phyloP scores from a whole-genome alignment of 1,284 basidiomycete species.

The Sanguinoderma infundibulare region DNA sequence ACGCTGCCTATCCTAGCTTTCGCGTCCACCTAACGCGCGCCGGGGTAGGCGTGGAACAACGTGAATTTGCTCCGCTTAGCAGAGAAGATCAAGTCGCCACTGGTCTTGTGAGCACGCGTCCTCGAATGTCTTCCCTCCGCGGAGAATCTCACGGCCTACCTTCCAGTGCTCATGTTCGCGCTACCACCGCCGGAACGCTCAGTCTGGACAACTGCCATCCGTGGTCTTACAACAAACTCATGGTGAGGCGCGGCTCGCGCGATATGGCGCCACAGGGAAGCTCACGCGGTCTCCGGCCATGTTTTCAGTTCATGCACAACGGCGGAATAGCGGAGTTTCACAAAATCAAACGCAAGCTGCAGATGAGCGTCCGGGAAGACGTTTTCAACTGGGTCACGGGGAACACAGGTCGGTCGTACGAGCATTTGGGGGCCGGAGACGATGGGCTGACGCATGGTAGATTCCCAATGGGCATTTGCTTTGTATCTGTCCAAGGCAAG shows the following conservation, averaged over 20 bases:
- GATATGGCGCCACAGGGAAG: neutral
- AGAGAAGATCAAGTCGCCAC: slow-evolving; percentile 92
- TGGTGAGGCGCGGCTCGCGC: slow-evolving; percentile 56
- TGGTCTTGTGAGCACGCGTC: slow-evolving; percentile 77
- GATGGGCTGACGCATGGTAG: slow-evolving; percentile 40
- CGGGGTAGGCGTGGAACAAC: slow-evolving; percentile 88
- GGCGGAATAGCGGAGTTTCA: slow-evolving; percentile 86
- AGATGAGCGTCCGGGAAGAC: slow-evolving; percentile 77
- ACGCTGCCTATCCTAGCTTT: neutral
- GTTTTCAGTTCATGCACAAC: slow-evolving; percentile 91
- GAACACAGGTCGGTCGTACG: slow-evolving; percentile 73
- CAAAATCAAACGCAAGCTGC: slow-evolving; percentile 81
- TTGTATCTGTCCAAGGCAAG: slow-evolving; percentile 84
- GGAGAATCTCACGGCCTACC: slow-evolving; percentile 1
- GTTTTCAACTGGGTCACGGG: slow-evolving; percentile 87
- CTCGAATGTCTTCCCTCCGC: neutral
- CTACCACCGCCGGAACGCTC: slow-evolving; percentile 84
- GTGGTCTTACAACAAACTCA: slow-evolving; percentile 85
- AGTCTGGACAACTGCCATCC: slow-evolving; percentile 96
- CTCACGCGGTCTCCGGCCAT: neutral
- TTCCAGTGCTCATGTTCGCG: slow-evolving; percentile 85
- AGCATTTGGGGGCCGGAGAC: neutral
- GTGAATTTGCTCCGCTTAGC: slow-evolving; percentile 87
- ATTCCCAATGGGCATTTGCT: slow-evolving; percentile 96
- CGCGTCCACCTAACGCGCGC: neutral